Evolutionary conservation across 1,284 basidiomycete species (phyloP), one percentile per base, ranked within the genome.

Genomic region (Agaricales sp.): DNA sequence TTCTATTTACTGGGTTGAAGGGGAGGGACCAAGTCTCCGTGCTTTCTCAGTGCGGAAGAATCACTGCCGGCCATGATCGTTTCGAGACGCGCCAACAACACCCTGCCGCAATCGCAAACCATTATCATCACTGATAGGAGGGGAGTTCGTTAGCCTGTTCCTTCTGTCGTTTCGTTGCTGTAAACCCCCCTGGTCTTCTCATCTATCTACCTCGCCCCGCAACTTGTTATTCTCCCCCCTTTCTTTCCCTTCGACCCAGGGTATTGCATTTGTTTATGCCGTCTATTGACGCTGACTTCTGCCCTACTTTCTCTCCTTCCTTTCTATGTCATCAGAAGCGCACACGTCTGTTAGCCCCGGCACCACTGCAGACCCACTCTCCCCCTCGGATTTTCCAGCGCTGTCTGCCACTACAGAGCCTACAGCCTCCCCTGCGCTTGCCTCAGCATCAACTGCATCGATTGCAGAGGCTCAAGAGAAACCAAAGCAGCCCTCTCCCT

Each of bases 11-110:
- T 62, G 66, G 64, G 63, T 75, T 78, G 80, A 81, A 84, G 80
- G 80, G 80, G 80, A 77, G 80, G 78, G 84, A 84, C 81, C 82
- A 73, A 85, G 81, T 67, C 57, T 67, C 80, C 81, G 78, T 85
- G 70, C 82, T 83, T 85, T 80, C 69, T 69, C 79, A 85, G 80
- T 82, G 79, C 80, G 80, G 79, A 80, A 82, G 75, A 68, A 75
- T 67, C 75, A 76, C 68, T 70, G 78, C 73, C 78, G 73, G 62
- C 74, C 74, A 69, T 83, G 70, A 83, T 60, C 48, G 21, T 21
- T 20, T 26, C 37, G 56, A 54, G 61, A 35, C 23, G 43, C 45
- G 21, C 54, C 57, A 61, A 61, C 63, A 53, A 65, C 66, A 62
- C 61, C 59, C 39, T 41, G 39, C 39, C 18, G n/a, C 39, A 41